Percentiles rank a stretch among this genome's conserved stretches.
Evolutionary conservation across 2,329 filamentous ascomycete species (phyloP).

Genomic region (Ophiocordyceps robertsii): DNA sequence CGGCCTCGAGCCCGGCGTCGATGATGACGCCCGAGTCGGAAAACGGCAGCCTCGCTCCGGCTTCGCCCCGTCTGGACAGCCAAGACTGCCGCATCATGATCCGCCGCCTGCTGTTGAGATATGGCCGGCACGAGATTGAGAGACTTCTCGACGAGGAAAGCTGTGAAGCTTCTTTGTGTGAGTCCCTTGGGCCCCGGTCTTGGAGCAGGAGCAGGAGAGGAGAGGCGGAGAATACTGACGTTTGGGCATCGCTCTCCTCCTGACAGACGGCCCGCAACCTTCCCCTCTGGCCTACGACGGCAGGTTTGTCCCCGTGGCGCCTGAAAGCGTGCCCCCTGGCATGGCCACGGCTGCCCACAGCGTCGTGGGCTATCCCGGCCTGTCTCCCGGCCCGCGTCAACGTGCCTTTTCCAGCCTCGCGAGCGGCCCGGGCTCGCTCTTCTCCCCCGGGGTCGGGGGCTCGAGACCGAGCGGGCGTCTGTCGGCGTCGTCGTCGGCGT

Average conservation of each 20-base stretch:
- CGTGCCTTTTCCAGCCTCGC: background rate
- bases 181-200: background rate
- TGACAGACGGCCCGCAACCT: background rate
- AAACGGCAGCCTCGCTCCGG: conserved; percentile 2
- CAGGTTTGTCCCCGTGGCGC: background rate
- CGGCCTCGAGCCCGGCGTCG: conserved; percentile 5
- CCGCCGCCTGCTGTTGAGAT: conserved; percentile 4
- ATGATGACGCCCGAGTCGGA: conserved; percentile 8
- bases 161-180: background rate
- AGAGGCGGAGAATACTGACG: background rate
- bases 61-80: conserved; percentile 2
- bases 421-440: background rate
- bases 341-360: background rate
- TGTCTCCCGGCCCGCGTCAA: background rate
- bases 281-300: background rate
- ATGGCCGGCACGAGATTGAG: conserved; percentile 5
- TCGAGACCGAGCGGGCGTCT: background rate
- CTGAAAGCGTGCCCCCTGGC: background rate
- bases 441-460: background rate
- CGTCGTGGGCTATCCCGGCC: background rate
- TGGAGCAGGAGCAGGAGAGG: background rate
- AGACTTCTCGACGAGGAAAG: conserved; percentile 5
- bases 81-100: conserved; percentile 3
- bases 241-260: background rate
- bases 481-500: background rate